Evolutionary conservation across 2,329 filamentous ascomycete genomes (phyloP), one percentile per base, ranked within the genome.

Genomic region (Didymella glomerata): DNA sequence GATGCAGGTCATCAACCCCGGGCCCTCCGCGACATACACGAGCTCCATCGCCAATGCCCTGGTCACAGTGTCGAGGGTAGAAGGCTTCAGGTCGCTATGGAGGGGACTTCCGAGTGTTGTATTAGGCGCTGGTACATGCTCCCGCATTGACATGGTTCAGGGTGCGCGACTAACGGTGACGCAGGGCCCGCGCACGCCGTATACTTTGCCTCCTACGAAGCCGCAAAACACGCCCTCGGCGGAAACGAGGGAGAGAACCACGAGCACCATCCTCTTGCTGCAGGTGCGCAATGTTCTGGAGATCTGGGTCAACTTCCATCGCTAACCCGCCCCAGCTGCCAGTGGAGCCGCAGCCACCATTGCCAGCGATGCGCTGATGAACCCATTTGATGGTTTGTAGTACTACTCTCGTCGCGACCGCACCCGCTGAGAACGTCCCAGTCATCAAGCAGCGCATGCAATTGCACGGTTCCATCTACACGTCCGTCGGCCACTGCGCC

Each of bases 361-460:
- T 76, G 92, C 94, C 34, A 97, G 93, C 77, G 95, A 99, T 82
- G 95, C 95, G 54, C 87, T 99, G 67, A 99, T 99, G 95, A 99
- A 98, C 76, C 95, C 95, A 22, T 99, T 99, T 77, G 95, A 99
- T 81, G 93, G 93, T 97, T 85, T 72, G 86, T 75, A 57, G 27
- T 52, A 44, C 45, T 47, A 18, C 20, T 40, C 25, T 11, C 41
- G 34, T 30, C 47, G 16, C n/a, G 41, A 34, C 27, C 36, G 28
- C 48, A 51, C 36, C 34, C 50, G 58, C 71, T 74, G 32, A 76
- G 44, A 22, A 10, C 41, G 30, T 44, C 20, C 28, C 72, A 97
- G 95, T 99, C 62, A 97, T 99, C 83, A 99, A 99, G 81, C 95
- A 99, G 79, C 91, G 95, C 71, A 99, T 99, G 95, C 95, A 99